These are phyloP conservation scores for Corylus americana DNA, from an alignment of 306 rosid genomes.

Conservation along the genomic window DNA sequence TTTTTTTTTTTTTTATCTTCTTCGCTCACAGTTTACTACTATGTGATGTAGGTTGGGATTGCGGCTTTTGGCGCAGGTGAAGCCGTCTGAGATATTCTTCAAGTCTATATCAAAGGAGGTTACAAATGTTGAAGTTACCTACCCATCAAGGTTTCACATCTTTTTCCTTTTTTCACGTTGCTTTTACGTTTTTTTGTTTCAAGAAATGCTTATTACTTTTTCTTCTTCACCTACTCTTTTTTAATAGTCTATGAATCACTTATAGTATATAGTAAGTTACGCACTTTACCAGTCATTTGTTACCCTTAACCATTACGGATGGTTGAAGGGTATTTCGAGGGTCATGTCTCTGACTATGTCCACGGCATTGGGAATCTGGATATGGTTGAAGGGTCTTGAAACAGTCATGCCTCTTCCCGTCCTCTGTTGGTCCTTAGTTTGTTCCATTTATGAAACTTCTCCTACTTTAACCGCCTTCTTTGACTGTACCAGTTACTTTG, in stretches of 20 bases:
- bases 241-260: neutral
- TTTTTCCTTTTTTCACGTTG: conserved; percentile 12
- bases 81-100: conserved; percentile 88
- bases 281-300: neutral
- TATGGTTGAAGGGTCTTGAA: too few species aligned
- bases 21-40: neutral
- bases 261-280: neutral
- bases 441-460: too few species aligned
- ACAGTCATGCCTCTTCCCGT: too few species aligned
- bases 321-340: too few species aligned
- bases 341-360: too few species aligned
- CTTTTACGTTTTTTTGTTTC: neutral
- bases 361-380: too few species aligned
- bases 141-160: conserved; percentile 77
- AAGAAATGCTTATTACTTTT: neutral
- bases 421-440: too few species aligned
- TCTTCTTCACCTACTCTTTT: neutral
- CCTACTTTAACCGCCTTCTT: too few species aligned
- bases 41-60: conserved; percentile 64
- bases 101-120: conserved; percentile 76
- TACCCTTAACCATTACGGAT: too few species aligned
- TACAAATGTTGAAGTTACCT: conserved; percentile 70
- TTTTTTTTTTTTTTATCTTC: neutral
- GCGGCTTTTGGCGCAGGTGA: conserved; percentile 76
- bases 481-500: too few species aligned